Conservation (phyloP, 331 rosid species). For the Ulmus americana region DNA sequence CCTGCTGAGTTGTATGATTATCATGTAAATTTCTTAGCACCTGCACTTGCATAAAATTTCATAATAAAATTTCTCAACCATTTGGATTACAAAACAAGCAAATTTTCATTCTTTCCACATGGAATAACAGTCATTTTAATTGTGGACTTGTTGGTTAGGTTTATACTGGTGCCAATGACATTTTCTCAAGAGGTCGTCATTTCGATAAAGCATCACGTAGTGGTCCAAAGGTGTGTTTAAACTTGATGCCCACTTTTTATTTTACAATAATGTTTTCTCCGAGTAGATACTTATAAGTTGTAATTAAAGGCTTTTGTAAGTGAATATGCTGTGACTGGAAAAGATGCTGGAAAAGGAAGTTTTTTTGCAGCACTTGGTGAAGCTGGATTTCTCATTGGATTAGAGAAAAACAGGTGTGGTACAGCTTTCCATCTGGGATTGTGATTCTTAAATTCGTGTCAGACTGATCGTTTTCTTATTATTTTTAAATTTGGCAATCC, state of each 20-base stretch:
- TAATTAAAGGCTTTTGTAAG: conserved; percentile 82
- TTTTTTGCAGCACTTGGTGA: conserved; percentile 68
- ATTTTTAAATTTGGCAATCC: neutral
- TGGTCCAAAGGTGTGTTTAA: conserved; percentile 58
- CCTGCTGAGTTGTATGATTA: conserved; percentile 85
- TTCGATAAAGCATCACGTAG: conserved; percentile 46
- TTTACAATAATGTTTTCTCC: neutral
- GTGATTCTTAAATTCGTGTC: too few species aligned
- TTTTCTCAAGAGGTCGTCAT: conserved; percentile 42
- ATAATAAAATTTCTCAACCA: neutral
- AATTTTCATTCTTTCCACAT: neutral
- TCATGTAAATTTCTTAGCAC: conserved; percentile 54
- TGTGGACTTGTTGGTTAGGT: conserved; percentile 36
- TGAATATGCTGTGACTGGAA: conserved; percentile 69
- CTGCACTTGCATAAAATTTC: conserved; percentile 16
- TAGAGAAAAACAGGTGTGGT: conserved; percentile 72
- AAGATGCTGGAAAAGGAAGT: conserved; percentile 65
- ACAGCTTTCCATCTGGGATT: neutral
- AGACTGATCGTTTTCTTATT: too few species aligned
- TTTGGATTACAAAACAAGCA: neutral
- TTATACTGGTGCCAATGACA: conserved; percentile 52
- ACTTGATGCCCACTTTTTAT: neutral
- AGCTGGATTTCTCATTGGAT: conserved; percentile 83
- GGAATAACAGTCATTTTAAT: conserved; percentile 9
- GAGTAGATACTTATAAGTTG: conserved; percentile 8